These are phyloP conservation scores for Primulina tabacum DNA, from an alignment of 257 asterid species.

Conservation along the genomic window DNA sequence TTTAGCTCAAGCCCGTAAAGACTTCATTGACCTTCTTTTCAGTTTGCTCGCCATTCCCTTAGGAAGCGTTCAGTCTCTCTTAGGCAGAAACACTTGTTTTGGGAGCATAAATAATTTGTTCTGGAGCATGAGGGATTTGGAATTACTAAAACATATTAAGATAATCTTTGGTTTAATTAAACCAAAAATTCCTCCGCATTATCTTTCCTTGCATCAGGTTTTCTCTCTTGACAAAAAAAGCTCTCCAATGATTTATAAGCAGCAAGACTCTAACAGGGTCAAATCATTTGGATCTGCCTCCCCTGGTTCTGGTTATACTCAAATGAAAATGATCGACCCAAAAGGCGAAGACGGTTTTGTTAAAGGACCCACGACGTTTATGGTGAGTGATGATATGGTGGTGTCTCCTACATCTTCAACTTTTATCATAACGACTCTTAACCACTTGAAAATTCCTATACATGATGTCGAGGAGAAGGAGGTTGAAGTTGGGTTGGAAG, in stretches of 20 bases:
- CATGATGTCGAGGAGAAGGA: background rate
- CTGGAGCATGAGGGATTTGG: background rate
- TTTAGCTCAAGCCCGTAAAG: too few species aligned
- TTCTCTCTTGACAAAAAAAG: too few species aligned
- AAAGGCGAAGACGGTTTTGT: background rate
- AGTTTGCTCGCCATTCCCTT: background rate
- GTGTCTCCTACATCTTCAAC: too few species aligned
- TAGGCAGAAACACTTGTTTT: background rate
- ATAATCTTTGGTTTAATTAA: background rate
- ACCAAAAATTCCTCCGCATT: background rate
- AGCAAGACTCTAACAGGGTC: too few species aligned
- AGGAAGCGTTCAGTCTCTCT: background rate
- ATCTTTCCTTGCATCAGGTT: background rate
- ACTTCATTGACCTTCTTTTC: too few species aligned
- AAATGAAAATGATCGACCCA: too few species aligned
- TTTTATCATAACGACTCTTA: background rate
- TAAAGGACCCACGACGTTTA: background rate
- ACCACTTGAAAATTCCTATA: background rate
- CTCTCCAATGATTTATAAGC: too few species aligned
- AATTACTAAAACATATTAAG: background rate
- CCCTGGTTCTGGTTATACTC: too few species aligned
- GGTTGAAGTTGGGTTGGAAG: too few species aligned
- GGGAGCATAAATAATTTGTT: background rate
- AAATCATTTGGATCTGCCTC: too few species aligned
- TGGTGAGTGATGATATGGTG: background rate